Evolutionary conservation across 2,329 filamentous ascomycete species (phyloP).

Genomic region (Neurospora sp.): DNA sequence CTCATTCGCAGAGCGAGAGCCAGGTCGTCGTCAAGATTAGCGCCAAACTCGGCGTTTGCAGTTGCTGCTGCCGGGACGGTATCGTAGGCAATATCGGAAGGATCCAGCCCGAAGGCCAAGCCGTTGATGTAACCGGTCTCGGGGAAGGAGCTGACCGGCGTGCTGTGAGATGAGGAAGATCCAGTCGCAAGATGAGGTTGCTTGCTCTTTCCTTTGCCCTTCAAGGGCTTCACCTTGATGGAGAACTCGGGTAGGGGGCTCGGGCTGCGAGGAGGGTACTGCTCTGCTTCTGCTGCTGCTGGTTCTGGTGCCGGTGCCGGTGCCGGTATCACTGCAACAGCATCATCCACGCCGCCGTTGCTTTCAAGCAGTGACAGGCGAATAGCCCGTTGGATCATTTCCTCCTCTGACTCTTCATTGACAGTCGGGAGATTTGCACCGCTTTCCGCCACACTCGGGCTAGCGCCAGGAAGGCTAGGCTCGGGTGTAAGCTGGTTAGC

Average conservation of each 20-base stretch:
- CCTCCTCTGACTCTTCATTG: slow-evolving; percentile 34
- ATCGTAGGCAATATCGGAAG: background rate
- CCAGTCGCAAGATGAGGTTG: background rate
- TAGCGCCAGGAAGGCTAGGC: slow-evolving; percentile 36
- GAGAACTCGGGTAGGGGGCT: slow-evolving; percentile 40
- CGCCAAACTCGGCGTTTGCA: slow-evolving; percentile 5
- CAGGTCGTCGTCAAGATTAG: slow-evolving; percentile 41
- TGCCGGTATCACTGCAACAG: background rate
- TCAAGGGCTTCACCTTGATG: slow-evolving; percentile 37
- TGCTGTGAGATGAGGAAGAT: background rate
- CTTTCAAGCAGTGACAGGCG: slow-evolving; percentile 48
- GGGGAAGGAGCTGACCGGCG: background rate
- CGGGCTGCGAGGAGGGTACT: slow-evolving; percentile 32
- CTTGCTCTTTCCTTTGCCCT: slow-evolving; percentile 31
- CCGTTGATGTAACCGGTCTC: background rate
- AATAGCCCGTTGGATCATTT: slow-evolving; percentile 52
- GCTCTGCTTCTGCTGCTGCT: slow-evolving; percentile 17
- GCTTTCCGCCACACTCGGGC: slow-evolving; percentile 23
- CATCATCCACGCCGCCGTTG: slow-evolving; percentile 32
- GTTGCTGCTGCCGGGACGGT: background rate
- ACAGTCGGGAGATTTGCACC: slow-evolving; percentile 13
- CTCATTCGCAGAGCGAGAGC: slow-evolving; percentile 52
- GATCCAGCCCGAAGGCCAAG: background rate
- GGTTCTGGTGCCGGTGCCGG: background rate
- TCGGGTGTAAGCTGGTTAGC: slow-evolving; percentile 45